A percentile compares a stretch with the other conserved stretches of the same genome.
Conservation (phyloP, 768 basidiomycete species). For the Holtermannia corniformis region DNA sequence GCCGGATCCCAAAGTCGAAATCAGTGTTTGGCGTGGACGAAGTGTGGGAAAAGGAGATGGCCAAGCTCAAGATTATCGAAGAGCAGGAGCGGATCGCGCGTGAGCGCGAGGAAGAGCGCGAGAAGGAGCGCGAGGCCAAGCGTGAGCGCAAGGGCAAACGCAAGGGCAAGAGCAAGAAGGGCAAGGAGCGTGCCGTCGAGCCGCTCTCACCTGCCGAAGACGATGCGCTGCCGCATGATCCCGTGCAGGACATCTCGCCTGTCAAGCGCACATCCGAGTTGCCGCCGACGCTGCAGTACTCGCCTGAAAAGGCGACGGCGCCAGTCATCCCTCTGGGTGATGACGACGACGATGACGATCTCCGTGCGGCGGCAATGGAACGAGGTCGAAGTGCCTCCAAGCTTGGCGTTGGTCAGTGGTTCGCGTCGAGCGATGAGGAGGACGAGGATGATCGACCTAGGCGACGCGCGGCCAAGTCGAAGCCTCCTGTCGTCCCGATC, state of each 20-base stretch:
- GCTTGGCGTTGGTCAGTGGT: not conserved
- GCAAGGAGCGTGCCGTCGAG: slow-evolving; percentile 42
- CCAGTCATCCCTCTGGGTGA: not conserved
- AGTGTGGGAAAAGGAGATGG: slow-evolving; percentile 83
- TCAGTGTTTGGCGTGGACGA: slow-evolving; percentile 93
- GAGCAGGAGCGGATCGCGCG: slow-evolving; percentile 52
- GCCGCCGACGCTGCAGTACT: slow-evolving; percentile 9
- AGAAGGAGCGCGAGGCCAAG: slow-evolving; percentile 42
- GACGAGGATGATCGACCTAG: not conserved
- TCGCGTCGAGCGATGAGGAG: not conserved
- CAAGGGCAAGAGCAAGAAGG: slow-evolving; percentile 48
- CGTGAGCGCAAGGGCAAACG: slow-evolving; percentile 43
- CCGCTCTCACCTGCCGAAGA: not conserved
- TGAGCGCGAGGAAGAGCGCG: slow-evolving; percentile 47
- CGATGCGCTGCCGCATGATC: not conserved
- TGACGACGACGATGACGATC: not conserved
- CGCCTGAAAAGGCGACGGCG: slow-evolving; percentile 3
- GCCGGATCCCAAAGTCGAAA: slow-evolving; percentile 46
- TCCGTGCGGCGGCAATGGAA: not conserved
- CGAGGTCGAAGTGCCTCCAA: not conserved
- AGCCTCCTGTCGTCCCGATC: not conserved
- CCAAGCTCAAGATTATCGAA: slow-evolving; percentile 67
- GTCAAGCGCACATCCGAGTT: slow-evolving; percentile 4
- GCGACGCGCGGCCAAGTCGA: not conserved
- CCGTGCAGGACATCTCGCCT: slow-evolving; percentile 8